Base-by-base conservation (phyloP, 768 basidiomycete genomes). In the Scleroderma citrinum region DNA sequence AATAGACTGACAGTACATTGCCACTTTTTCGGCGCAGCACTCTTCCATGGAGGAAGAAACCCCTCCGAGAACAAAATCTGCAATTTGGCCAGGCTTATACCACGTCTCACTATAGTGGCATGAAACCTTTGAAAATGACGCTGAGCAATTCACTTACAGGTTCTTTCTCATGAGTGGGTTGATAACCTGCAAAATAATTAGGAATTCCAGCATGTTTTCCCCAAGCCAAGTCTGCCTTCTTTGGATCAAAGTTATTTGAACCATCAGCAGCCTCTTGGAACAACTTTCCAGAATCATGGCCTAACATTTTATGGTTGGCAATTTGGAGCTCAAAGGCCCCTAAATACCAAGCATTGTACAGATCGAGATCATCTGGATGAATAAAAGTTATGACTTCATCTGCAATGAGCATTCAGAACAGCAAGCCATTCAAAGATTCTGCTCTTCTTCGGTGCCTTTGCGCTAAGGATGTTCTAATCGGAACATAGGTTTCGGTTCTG, bases 11-110 rank as follows among this genome's bases (percentile, higher is more conserved):
- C 89, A 75, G 69, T 81, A 92, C 36, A 93, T 71, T 0, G 87
- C 87, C 19, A 91, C 91, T 2, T 87, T 77, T 69, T 94, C 92
- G 10, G 91, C 91, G n/a, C 92, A 81, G 57, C 91, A 92, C 69
- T 93, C 91, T 67, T 93, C 92, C 80, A 92, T 81, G 1, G 91
- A 92, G 0, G 90, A 92, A 3, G 88, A 91, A 7, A 91, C 86
- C 52, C 92, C 86, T 1, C 91, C 91, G 2, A 94, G 73, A 2
- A 92, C 83, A 10, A 87, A 82, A 42, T 81, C 87, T 34, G 88
- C 77, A 0, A 86, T 90, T 65, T 92, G 91, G 7, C 91, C 91
- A 30, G 85, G 77, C 62, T 87, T 87, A 66, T 94, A 94, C 91
- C 91, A 93, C 14, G 86, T 83, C 3, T 78, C 75, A 47, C 87